These are phyloP conservation scores for Fusarium beomiforme DNA, from an alignment of 2,329 filamentous ascomycete genomes.

Conservation along the genomic window DNA sequence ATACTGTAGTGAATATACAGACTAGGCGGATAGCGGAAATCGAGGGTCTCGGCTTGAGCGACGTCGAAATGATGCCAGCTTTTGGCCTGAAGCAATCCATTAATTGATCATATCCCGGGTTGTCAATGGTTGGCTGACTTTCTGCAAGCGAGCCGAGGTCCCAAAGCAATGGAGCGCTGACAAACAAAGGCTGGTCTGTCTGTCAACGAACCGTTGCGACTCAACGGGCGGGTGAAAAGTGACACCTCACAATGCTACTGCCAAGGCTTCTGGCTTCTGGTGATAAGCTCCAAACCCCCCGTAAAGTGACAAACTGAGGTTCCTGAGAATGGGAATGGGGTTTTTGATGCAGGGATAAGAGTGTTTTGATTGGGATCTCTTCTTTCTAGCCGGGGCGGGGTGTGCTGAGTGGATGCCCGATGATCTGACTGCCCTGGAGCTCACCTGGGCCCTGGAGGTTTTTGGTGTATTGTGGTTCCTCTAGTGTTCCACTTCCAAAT, in stretches of 20 bases:
- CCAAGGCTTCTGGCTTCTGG: background rate
- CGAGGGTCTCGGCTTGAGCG: background rate
- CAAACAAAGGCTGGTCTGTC: background rate
- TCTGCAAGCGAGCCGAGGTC: constrained; percentile 20
- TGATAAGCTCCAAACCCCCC: constrained; percentile 11
- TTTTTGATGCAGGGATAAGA: constrained; percentile 16
- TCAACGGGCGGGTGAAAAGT: constrained; percentile 8
- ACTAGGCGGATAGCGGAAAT: background rate
- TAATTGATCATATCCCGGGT: background rate
- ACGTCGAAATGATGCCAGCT: constrained; percentile 1
- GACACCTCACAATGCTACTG: constrained; percentile 21
- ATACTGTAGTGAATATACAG: background rate
- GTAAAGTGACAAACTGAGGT: background rate
- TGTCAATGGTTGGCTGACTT: background rate
- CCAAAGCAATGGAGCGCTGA: constrained; percentile 3
- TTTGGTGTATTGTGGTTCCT: constrained; percentile 1
- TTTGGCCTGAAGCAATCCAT: background rate
- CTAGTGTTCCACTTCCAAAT: constrained; percentile 16
- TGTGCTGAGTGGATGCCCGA: constrained; percentile 22
- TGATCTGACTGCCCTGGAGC: constrained; percentile 29
- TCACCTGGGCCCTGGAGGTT: background rate
- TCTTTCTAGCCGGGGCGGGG: constrained; percentile 10
- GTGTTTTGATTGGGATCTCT: constrained; percentile 19
- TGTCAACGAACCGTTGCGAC: constrained; percentile 5
- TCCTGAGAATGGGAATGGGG: constrained; percentile 1